Evolutionary conservation across 495 filamentous ascomycete genomes (phyloP), one percentile per base, ranked within the genome.

Genomic region (Neurospora sp.): DNA sequence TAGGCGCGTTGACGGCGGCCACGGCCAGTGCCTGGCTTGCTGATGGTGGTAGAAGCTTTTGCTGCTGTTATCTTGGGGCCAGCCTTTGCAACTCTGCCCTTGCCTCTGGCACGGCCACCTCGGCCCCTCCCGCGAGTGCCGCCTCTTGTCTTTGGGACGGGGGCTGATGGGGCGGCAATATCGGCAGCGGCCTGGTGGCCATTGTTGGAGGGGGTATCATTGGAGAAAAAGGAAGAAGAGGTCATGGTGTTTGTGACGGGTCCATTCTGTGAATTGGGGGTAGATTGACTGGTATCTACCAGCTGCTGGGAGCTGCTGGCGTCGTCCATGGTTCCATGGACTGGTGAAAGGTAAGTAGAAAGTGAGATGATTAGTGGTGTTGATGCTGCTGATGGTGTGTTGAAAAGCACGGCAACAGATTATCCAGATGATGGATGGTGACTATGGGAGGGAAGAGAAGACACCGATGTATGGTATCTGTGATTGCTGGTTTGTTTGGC

Each of bases 1-100:
- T 83, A 86, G 14, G 77, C 74, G 73, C 85, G 85, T 61, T 83
- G 81, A 38, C 82, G 82, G 20, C 84, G 83, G 37, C 84, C 82
- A 27, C 82, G 82, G 69, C 81, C 80, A 40, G 79, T 71, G 68
- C 76, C 68, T 9, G 77, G 70, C 72, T 66, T 66, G 53, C 6
- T 35, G 27, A 66, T 66, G 16, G 53, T 35, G 4, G 53, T 66
- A 35, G 27, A 18, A 18, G 53, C 7, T 80, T 83, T 72, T 78
- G 80, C 10, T 31, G 14, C 14, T 35, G 27, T 66, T 27, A 66
- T 66, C 53, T 66, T 66, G 53, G 79, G 73, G 3, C 78, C 71
- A 3, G 78, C 70, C 73, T 83, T 85, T 71, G 79, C 70, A 46
- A 78, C 75, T 72, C 77, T 81, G 44, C 77, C 73, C 40, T 70